These are phyloP conservation scores for Leccinum boreale DNA, from an alignment of 768 basidiomycete species.

Conservation along the genomic window DNA sequence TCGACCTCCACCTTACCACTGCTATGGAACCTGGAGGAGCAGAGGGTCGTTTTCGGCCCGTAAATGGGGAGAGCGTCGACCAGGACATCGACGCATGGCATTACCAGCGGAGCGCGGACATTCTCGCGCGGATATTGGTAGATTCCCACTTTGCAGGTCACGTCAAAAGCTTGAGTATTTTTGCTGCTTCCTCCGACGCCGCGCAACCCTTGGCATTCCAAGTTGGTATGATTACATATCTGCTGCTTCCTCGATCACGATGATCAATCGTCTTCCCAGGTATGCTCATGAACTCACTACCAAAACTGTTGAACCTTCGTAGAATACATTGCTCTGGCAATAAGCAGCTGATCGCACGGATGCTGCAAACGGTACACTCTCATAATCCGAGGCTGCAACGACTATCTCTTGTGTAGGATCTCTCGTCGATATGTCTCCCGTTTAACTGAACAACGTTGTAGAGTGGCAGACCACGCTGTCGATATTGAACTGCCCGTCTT, in stretches of 20 bases:
- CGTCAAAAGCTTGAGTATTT: constrained; percentile 57
- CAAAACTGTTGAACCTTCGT: constrained; percentile 56
- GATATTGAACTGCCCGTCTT: constrained; percentile 50
- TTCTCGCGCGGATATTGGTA: constrained; percentile 62
- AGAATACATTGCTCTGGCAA: constrained; percentile 62
- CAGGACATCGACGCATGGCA: constrained; percentile 48
- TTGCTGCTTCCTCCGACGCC: constrained; percentile 48
- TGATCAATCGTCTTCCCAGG: constrained; percentile 33
- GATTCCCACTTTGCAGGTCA: constrained; percentile 56
- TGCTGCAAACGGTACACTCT: constrained; percentile 51
- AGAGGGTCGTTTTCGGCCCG: constrained; percentile 15
- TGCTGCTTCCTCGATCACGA: background rate
- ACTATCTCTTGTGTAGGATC: constrained; percentile 51
- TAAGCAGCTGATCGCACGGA: constrained; percentile 47
- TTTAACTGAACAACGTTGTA: constrained; percentile 4
- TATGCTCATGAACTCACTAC: constrained; percentile 68
- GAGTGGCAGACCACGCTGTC: constrained; percentile 38
- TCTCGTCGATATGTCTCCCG: background rate
- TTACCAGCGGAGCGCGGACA: constrained; percentile 63
- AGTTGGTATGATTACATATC: constrained; percentile 41
- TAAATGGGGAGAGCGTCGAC: constrained; percentile 9
- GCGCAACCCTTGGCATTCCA: constrained; percentile 59
- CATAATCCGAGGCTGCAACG: constrained; percentile 53
- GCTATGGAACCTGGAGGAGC: constrained; percentile 23
- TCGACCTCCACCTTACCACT: constrained; percentile 60